Percentiles rank a stretch among this genome's conserved stretches.
Evolutionary conservation across 2,329 filamentous ascomycete genomes (phyloP).

Genomic region (Penicillium expansum): DNA sequence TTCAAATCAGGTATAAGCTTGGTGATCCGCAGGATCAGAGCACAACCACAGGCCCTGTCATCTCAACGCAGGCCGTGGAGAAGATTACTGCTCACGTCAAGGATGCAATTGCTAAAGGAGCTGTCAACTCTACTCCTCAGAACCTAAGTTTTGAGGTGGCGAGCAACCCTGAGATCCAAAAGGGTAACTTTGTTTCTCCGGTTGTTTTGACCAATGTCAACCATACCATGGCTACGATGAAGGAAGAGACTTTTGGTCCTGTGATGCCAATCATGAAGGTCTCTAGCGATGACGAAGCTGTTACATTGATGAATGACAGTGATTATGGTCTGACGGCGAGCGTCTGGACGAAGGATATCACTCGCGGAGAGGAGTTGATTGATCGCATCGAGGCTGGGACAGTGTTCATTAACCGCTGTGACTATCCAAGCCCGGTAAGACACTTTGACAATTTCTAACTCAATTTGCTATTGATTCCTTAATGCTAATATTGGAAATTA

Average conservation of each 20-base stretch:
- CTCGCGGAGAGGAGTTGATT: slow-evolving; percentile 68
- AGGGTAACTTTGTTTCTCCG: slow-evolving; percentile 81
- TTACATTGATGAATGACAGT: slow-evolving; percentile 84
- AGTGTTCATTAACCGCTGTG: slow-evolving; percentile 88
- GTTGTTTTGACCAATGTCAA: slow-evolving; percentile 74
- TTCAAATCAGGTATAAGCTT: slow-evolving; percentile 29
- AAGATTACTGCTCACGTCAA: slow-evolving; percentile 73
- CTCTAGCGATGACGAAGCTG: slow-evolving; percentile 71
- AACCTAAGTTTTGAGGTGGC: slow-evolving; percentile 66
- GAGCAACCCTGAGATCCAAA: slow-evolving; percentile 48
- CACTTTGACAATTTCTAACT: background rate
- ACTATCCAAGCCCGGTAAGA: slow-evolving; percentile 83
- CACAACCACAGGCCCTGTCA: slow-evolving; percentile 80
- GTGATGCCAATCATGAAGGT: slow-evolving; percentile 87
- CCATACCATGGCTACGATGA: slow-evolving; percentile 83
- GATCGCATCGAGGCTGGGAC: slow-evolving; percentile 84
- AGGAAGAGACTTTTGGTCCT: slow-evolving; percentile 88
- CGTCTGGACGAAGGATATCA: slow-evolving; percentile 86
- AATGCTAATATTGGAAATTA: slow-evolving; percentile 33
- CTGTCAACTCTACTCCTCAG: slow-evolving; percentile 72
- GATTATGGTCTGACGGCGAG: slow-evolving; percentile 88
- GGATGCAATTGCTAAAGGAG: slow-evolving; percentile 78
- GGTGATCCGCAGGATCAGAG: slow-evolving; percentile 73
- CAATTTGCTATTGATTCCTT: background rate
- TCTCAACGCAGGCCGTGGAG: slow-evolving; percentile 72